Evolutionary conservation across 768 basidiomycete species (phyloP), one percentile per base, ranked within the genome.

Genomic region (Suillus tomentosus): DNA sequence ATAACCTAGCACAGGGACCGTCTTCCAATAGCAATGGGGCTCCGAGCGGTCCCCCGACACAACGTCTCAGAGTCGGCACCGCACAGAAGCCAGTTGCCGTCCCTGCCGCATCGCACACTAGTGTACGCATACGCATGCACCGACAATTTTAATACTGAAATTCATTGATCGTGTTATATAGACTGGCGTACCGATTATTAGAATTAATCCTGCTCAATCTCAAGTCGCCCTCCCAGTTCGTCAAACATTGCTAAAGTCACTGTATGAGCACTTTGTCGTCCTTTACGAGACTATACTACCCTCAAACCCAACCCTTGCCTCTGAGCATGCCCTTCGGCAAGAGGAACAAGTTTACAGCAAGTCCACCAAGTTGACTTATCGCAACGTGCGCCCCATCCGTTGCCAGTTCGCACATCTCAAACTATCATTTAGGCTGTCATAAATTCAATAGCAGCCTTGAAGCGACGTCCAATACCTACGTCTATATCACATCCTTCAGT

Each of bases 291-390:
- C 76, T 10, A 77, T 94, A 54, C 75, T 84, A 3, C 75, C 84
- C 3, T 64, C 75, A 15, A 80, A 88, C 64, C 87, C 90, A 0
- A 77, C 81, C 27, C 73, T 95, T 22, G 90, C 93, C 0, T 78
- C 87, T 0, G 87, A 93, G 61, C 91, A 96, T 76, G 87, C 95
- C 4, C 81, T 94, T 11, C 84, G 79, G 57, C 94, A 96, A 70
- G 95, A 96, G 71, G 84, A 85, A 40, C 89, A 94, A 64, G 82
- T 94, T 0, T 95, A 94, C 76, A 80, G 79, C 31, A 87, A 85
- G 65, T 85, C 90, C 0, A 89, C 81, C 60, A 94, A 92, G 75
- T 73, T 85, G 55, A 93, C 93, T 0, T 96, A 96, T 75, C 90
- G 93, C 58, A 90, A 91, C 78, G 92, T 92, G 71, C 66, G 85